Base-by-base conservation (phyloP, 1,284 basidiomycete species). In the Trichosporon coremiiforme region DNA sequence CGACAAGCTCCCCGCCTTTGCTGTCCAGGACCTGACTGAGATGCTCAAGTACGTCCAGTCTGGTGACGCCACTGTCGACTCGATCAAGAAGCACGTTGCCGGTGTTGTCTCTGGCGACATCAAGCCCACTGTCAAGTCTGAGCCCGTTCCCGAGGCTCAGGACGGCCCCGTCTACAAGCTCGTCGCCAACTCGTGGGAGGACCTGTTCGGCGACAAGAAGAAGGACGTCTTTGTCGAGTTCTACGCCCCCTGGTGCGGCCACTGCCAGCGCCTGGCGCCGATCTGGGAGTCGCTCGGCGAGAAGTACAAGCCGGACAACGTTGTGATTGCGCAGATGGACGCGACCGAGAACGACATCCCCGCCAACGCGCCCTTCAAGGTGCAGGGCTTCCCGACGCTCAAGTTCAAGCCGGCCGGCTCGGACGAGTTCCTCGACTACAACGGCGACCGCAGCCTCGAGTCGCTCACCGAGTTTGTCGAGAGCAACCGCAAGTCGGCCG, bases 181-280 rank as follows among this genome's bases (percentile, higher is more conserved):
- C 53, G 96, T 98, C 68, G 90, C 93, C 75, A 91, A 94, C 83
- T 89, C 92, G 77, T 99, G 98, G 78, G 93, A 98, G 6, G 85
- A 92, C 69, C 86, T 96, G 68, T 90, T 94, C 55, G 90, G 89
- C 73, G 92, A 98, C 80, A 91, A 95, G 69, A 85, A 87, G 69
- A 98, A 97, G 86, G 96, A 99, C 83, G 90, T 98, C 77, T 95
- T 99, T 77, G 87, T 98, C 77, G 97, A 99, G 85, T 95, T 97
- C 85, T 98, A 94, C 81, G 97, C 96, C 67, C 90, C 93, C 68
- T 99, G 97, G 96, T 97, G 86, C 74, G 82, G 82, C 45, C 82
- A 84, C 73, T 83, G 82, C 75, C 78, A 84, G 75, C 80, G 94
- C 79, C 89, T 99, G 75, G 93, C 93, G 81, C 97, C 97, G 33